Conservation (phyloP, 2,329 filamentous ascomycete species). For the Podosphaera aphanis region DNA sequence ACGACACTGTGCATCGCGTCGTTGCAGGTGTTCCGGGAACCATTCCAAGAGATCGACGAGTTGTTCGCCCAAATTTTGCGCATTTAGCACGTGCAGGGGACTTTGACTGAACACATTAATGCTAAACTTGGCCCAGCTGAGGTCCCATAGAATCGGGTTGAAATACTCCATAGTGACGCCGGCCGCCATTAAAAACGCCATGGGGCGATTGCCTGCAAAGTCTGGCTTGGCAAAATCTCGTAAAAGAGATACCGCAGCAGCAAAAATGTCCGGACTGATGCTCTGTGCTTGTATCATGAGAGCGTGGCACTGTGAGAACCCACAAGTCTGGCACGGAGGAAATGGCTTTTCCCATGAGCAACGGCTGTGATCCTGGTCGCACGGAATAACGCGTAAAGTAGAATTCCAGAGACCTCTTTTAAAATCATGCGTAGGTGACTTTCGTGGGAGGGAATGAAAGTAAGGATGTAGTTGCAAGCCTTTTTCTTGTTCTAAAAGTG, state of each 20-base stretch:
- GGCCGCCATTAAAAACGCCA: slow-evolving; percentile 9
- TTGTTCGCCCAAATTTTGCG: slow-evolving; percentile 7
- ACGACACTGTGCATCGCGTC: slow-evolving; percentile 9
- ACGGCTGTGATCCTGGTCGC: slow-evolving; percentile 7
- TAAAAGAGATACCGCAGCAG: slow-evolving; percentile 4
- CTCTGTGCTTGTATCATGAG: slow-evolving; percentile 8
- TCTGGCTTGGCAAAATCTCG: slow-evolving; percentile 4
- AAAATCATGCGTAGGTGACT: slow-evolving; percentile 6
- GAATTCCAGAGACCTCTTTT: slow-evolving; percentile 7
- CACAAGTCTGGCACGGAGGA: slow-evolving; percentile 6
- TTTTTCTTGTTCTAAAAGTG: neutral
- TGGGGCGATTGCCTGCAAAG: slow-evolving; percentile 8
- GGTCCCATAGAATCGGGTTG: slow-evolving; percentile 3
- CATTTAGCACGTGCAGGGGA: slow-evolving; percentile 9
- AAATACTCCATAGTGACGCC: slow-evolving; percentile 10
- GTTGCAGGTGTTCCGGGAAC: slow-evolving; percentile 4
- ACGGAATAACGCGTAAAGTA: slow-evolving; percentile 7
- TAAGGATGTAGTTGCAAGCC: neutral
- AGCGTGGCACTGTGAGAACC: slow-evolving; percentile 9
- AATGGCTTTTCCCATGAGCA: slow-evolving; percentile 6
- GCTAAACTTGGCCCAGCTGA: slow-evolving; percentile 1
- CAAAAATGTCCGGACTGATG: slow-evolving; percentile 5
- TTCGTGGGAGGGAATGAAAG: neutral
- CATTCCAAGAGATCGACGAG: slow-evolving; percentile 7
- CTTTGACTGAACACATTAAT: slow-evolving; percentile 10